Evolutionary conservation across 2,329 filamentous ascomycete genomes (phyloP).

Genomic region (Diaporthe humulicola): DNA sequence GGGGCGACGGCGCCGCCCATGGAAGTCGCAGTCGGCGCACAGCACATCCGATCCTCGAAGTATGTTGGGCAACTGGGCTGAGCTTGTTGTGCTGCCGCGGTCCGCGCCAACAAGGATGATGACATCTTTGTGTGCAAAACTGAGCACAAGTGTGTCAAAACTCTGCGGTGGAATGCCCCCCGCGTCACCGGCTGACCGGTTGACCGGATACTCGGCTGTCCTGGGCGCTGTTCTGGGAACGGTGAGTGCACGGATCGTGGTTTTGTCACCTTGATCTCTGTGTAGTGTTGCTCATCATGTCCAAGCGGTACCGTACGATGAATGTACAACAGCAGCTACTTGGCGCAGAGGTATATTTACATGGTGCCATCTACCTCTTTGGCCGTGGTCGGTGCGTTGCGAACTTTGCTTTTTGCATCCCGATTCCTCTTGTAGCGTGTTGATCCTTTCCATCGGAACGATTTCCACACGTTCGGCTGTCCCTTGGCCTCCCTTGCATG

Average conservation of each 20-base stretch:
- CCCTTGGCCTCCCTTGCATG: conserved; percentile 5
- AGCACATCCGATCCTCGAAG: background rate
- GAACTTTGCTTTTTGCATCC: background rate
- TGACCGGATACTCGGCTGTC: background rate
- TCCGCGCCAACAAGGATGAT: conserved; percentile 6
- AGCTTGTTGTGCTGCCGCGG: conserved; percentile 8
- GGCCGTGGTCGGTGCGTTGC: background rate
- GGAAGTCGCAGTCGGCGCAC: background rate
- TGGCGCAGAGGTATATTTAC: background rate
- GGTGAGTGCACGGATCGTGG: background rate
- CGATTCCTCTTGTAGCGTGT: background rate
- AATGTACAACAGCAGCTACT: background rate
- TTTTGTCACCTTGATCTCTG: conserved; percentile 15
- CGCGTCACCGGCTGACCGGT: background rate
- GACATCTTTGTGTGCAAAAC: background rate
- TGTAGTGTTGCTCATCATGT: conserved; percentile 1
- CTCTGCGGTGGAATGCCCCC: background rate
- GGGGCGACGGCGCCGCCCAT: background rate
- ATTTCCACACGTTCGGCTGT: too few relatives aligned
- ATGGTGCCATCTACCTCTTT: background rate
- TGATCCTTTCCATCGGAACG: background rate
- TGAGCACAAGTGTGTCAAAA: conserved; percentile 16
- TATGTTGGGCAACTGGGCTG: background rate
- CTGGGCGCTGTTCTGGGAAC: background rate
- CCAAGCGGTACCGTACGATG: conserved; percentile 1